Base-by-base conservation (phyloP, 2,329 filamentous ascomycete genomes). In the Pyrenochaeta sp. region DNA sequence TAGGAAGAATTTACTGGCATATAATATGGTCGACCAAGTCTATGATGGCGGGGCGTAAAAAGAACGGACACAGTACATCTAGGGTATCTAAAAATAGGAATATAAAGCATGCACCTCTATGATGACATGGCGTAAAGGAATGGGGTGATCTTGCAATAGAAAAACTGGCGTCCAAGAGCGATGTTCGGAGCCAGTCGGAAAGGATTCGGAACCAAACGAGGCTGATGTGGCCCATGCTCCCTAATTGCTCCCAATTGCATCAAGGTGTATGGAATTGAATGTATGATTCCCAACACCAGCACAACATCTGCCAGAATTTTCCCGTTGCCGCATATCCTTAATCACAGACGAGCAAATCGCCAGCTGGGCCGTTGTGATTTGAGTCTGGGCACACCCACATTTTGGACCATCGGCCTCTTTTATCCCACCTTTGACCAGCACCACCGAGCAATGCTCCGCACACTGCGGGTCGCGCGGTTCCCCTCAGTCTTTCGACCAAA, bases 391-490 rank as follows among this genome's bases (percentile, higher is more conserved):
- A 27, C 4, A 27, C 23, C 23, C 23, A 27, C 4, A 27, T 27
- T n/a, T n/a, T 5, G 23, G 4, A 27, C 9, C 23, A 27, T 27
- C 23, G 23, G 23, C 23, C 23, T 27, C 23, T 27, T 27, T 5
- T 27, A 5, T 27, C n/a, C n/a, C n/a, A n/a, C n/a, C n/a, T n/a
- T n/a, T 33, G 31, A 5, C 11, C 12, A 12, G 14, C 35, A 23
- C 40, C 4, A 27, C 15, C 18, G 37, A 49, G 29, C 52, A 50
- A 67, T 72, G 63, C 55, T 67, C 17, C 60, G 61, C 29, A 54
- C 60, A 46, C 23, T 65, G 39, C 61, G 58, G 43, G 39, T 58
- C 20, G 56, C 54, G 23, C 65, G 56, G 20, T 30, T 60, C 29
- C 29, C 40, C 23, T 44, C 52, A 30, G 10, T 51, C 27, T 27